Conservation (phyloP, 202 grass and related monocot species). For the Digitaria exilis region DNA sequence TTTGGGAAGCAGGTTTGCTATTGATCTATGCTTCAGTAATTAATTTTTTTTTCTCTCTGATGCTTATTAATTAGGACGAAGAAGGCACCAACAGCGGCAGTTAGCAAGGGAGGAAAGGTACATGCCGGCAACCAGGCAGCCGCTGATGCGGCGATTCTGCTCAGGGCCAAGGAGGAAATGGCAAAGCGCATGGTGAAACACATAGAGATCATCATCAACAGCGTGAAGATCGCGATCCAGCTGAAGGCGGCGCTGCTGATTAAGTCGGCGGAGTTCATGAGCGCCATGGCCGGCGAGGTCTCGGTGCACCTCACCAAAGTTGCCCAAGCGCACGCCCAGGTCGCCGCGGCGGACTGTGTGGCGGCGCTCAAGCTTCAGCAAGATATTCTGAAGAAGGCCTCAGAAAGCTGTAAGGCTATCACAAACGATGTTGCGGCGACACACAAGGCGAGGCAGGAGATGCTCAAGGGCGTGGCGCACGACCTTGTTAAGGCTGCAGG, state of each 20-base stretch:
- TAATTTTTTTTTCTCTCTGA: background rate
- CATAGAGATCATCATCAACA: slow-evolving; percentile 3
- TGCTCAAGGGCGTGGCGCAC: background rate
- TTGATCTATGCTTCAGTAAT: background rate
- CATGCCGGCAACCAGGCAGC: background rate
- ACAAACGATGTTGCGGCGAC: background rate
- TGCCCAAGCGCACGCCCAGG: background rate
- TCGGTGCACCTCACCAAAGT: slow-evolving; percentile 7
- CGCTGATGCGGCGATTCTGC: background rate
- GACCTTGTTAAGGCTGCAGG: slow-evolving; percentile 12
- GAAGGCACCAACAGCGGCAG: background rate
- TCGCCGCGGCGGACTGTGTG: background rate
- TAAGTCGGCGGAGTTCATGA: slow-evolving; percentile 37
- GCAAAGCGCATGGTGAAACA: slow-evolving; percentile 18
- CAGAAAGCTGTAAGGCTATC: slow-evolving; percentile 4
- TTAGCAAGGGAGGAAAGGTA: background rate
- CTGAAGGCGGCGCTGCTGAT: slow-evolving; percentile 24
- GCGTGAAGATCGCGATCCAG: background rate
- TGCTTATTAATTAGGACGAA: background rate
- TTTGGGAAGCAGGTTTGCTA: too few species aligned
- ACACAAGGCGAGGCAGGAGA: slow-evolving; percentile 11
- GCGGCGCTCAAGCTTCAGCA: slow-evolving; percentile 28
- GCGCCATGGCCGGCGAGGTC: slow-evolving; percentile 31
- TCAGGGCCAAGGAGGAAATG: slow-evolving; percentile 39
- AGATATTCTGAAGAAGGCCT: background rate